These are phyloP conservation scores for Coleophoma cylindrospora DNA, from an alignment of 2,329 filamentous ascomycete species.

Conservation along the genomic window DNA sequence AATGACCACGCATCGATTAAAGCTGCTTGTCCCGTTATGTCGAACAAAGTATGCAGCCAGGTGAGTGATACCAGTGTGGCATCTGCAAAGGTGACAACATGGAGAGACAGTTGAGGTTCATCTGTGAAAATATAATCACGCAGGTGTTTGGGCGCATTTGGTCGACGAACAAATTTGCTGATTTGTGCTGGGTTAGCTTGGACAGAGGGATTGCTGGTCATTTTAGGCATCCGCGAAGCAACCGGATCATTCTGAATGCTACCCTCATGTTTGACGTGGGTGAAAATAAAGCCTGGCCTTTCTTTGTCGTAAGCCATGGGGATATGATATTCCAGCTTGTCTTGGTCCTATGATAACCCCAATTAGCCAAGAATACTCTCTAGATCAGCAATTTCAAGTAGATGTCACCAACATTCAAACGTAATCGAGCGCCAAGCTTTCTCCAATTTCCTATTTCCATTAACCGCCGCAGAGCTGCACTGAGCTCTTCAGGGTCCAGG, in stretches of 20 bases:
- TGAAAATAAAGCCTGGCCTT: conserved; percentile 36
- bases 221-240: conserved; percentile 30
- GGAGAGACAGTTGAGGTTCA: conserved; percentile 39
- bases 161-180: conserved; percentile 17
- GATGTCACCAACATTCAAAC: conserved; percentile 29
- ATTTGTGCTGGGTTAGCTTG: conserved; percentile 23
- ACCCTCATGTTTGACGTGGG: conserved; percentile 30
- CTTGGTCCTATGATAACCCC: conserved; percentile 10
- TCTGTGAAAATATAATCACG: conserved; percentile 36
- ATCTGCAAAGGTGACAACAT: conserved; percentile 42
- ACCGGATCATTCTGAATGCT: conserved; percentile 35
- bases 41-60: conserved; percentile 43
- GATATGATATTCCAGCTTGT: conserved; percentile 35
- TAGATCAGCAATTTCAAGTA: too few species aligned
- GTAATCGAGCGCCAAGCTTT: conserved; percentile 39
- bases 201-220: conserved; percentile 24
- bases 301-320: conserved; percentile 28
- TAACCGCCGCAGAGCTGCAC: conserved; percentile 29
- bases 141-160: conserved; percentile 24
- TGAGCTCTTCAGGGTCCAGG: conserved; percentile 34
- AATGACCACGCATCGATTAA: conserved; percentile 41
- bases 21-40: conserved; percentile 36
- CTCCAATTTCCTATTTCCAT: conserved; percentile 37
- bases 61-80: conserved; percentile 41
- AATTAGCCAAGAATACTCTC: too few species aligned